Conservation (phyloP, 2,329 filamentous ascomycete species). For the Plectosphaerella cucumerina region DNA sequence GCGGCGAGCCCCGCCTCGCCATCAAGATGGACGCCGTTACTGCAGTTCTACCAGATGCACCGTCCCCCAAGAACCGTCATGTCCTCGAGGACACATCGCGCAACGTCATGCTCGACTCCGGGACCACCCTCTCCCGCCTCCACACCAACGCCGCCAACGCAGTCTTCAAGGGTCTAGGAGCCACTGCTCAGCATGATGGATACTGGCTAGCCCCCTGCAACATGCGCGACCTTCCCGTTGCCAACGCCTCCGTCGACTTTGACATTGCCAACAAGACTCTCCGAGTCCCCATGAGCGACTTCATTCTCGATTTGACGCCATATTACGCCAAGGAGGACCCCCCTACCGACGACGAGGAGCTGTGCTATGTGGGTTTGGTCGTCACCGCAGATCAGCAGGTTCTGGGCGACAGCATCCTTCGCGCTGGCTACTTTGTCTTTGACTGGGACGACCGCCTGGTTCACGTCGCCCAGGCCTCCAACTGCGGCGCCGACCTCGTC, state of each 20-base stretch:
- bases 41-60: conserved; percentile 17
- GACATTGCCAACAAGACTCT: conserved; percentile 37
- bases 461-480: conserved; percentile 35
- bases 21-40: conserved; percentile 26
- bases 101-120: conserved; percentile 47
- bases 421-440: conserved; percentile 41
- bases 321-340: neutral
- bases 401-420: conserved; percentile 36
- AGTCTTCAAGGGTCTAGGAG: conserved; percentile 39
- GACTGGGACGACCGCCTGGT: conserved; percentile 39
- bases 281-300: conserved; percentile 40
- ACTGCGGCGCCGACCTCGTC: conserved; percentile 35
- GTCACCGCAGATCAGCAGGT: conserved; percentile 36
- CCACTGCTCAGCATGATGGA: conserved; percentile 32
- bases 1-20: conserved; percentile 30
- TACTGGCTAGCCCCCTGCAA: conserved; percentile 41
- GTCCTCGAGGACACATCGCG: conserved; percentile 23
- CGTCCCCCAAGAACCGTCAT: conserved; percentile 14
- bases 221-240: conserved; percentile 18
- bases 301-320: conserved; percentile 39
- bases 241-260: conserved; percentile 41
- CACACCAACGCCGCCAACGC: conserved; percentile 35
- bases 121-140: conserved; percentile 45
- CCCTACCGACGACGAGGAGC: conserved; percentile 15
- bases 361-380: conserved; percentile 39